Evolutionary conservation across 257 asterid species (phyloP).

Genomic region (Solanum stenotomum): DNA sequence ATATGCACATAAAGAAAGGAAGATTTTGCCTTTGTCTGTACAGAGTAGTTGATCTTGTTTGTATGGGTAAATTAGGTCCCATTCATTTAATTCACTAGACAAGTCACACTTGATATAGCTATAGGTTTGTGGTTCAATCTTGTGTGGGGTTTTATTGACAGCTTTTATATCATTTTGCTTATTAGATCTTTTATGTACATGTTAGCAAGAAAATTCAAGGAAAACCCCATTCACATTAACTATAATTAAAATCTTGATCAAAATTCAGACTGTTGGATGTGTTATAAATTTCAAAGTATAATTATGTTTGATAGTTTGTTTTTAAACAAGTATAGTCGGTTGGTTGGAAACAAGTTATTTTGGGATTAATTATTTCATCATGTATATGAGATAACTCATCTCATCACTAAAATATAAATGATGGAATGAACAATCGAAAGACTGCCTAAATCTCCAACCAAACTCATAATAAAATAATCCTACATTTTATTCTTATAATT

Average conservation of each 20-base stretch:
- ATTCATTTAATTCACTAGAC: background rate
- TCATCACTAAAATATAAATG: accelerated
- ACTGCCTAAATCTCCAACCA: too few species aligned
- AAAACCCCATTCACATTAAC: background rate
- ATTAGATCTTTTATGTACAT: background rate
- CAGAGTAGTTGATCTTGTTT: background rate
- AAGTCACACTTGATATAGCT: background rate
- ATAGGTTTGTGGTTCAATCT: background rate
- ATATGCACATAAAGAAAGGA: background rate
- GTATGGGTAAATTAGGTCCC: background rate
- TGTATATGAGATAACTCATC: too few species aligned
- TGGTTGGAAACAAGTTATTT: too few species aligned
- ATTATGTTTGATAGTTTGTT: background rate
- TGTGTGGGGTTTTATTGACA: constrained; percentile 5
- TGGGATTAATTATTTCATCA: too few species aligned
- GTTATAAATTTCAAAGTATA: too few species aligned
- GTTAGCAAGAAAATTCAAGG: background rate
- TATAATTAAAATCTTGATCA: background rate
- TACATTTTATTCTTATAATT: too few species aligned
- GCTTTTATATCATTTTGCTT: background rate
- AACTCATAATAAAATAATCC: too few species aligned
- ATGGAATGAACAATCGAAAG: too few species aligned
- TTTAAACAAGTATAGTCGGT: too few species aligned
- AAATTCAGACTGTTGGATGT: background rate
- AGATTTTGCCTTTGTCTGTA: constrained; percentile 1